A percentile compares a stretch with the other conserved stretches of the same genome.
phyloP scores from a whole-genome alignment of 805 yeast species.

The Candida mattraensis region DNA sequence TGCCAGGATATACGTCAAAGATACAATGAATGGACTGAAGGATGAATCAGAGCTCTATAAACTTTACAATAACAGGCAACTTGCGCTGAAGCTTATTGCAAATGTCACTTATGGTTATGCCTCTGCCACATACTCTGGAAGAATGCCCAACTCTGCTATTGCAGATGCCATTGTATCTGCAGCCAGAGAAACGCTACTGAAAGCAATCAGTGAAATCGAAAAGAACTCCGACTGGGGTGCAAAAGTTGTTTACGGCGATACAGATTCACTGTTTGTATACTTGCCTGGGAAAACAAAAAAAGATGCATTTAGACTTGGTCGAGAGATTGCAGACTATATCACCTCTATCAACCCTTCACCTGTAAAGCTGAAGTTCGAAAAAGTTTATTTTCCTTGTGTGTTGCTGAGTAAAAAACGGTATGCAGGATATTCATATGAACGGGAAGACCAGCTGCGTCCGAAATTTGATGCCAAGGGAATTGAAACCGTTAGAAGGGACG shows the following conservation, averaged over 20 bases:
- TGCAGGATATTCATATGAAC: conserved; percentile 81
- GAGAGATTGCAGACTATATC: conserved; percentile 62
- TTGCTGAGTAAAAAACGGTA: conserved; percentile 85
- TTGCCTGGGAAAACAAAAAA: conserved; percentile 76
- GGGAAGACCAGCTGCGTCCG: conserved; percentile 52
- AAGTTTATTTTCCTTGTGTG: conserved; percentile 86
- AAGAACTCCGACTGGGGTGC: conserved; percentile 68
- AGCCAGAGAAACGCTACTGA: conserved; percentile 79
- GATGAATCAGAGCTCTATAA: conserved; percentile 50
- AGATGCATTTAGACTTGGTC: conserved; percentile 79
- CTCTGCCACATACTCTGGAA: conserved; percentile 90
- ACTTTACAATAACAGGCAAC: conserved; percentile 71
- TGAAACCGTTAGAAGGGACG: conserved; percentile 93
- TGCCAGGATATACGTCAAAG: conserved; percentile 75
- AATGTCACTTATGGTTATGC: conserved; percentile 96
- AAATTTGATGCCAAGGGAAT: conserved; percentile 94
- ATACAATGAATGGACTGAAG: conserved; percentile 59
- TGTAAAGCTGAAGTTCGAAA: conserved; percentile 81
- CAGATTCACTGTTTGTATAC: conserved; percentile 89
- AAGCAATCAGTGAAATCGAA: conserved; percentile 71
- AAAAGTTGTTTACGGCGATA: conserved; percentile 93
- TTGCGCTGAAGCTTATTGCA: conserved; percentile 86
- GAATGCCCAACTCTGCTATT: conserved; percentile 95
- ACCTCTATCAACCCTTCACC: conserved; percentile 78
- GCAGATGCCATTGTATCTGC: conserved; percentile 94